Base-by-base conservation (phyloP, 1,284 basidiomycete genomes). In the Sporisorium graminicola region DNA sequence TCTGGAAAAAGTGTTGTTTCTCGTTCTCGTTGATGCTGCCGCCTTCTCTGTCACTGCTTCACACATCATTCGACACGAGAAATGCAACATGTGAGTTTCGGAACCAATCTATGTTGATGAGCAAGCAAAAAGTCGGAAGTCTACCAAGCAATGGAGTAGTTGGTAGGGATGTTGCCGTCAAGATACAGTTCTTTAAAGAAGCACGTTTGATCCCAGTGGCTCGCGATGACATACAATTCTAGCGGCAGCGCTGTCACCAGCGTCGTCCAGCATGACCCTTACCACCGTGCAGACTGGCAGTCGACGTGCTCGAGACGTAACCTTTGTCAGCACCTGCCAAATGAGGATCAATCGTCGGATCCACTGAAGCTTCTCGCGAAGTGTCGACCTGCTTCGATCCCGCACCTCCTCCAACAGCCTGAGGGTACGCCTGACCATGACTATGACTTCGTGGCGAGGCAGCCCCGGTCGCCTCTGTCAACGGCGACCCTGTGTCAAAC, bases 401-500 rank as follows among this genome's bases (percentile, higher is more conserved):
- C 0, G 35, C 29, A n/a, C 43, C 29, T 18, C 18, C 22, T 29
- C 35, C 24, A 40, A 24, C 58, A 46, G n/a, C n/a, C n/a, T n/a
- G n/a, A n/a, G n/a, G n/a, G n/a, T 40, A 44, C 24, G 40, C 37
- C 1, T 57, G 44, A 35, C 43, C 52, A 22, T 27, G 46, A 22
- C 35, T 43, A 3, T 55, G 50, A 37, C 50, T 65, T n/a, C 33
- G 35, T 6, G 63, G 69, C 37, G 69, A 72, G 9, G 55, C 58
- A 8, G 58, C 46, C n/a, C 59, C 69, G 0, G 63, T 65, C 2
- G 49, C 69, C 37, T 72, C 69, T 10, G 69, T 72, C 55, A 72
- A 40, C n/a, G 69, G 69, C 22, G 69, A 72, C 7, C 59, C 63
- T 7, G 58, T 54, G 13, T 72, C 69, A 37, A 72, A 58, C 18